phyloP scores from a whole-genome alignment of 306 rosid genomes.

The Quercus mongolica region DNA sequence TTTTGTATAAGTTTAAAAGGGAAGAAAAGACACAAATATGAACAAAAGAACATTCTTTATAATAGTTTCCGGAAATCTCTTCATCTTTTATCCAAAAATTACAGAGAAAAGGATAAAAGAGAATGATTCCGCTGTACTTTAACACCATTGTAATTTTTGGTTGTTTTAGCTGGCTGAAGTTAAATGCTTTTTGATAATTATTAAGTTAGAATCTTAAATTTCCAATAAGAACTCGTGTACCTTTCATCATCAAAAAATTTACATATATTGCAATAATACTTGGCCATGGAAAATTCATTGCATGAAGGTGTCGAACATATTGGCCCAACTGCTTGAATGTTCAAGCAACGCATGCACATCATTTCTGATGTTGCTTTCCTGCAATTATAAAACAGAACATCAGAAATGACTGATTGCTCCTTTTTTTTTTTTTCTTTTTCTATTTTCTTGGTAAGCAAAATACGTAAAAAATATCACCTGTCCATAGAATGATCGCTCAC shows the following conservation, averaged over 20 bases:
- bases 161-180: not conserved
- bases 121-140: not conserved
- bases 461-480: conserved; percentile 47
- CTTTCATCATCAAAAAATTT: conserved; percentile 98
- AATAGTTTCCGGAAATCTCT: not conserved
- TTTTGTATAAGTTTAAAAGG: not conserved
- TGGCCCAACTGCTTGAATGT: conserved; percentile 82
- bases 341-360: conserved; percentile 93
- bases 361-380: conserved; percentile 93
- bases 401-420: conserved; percentile 12
- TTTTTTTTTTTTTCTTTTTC: too few relatives aligned
- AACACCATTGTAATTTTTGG: not conserved
- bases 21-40: not conserved
- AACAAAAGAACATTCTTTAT: not conserved
- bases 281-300: conserved; percentile 83
- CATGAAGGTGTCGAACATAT: conserved; percentile 78
- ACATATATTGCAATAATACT: conserved; percentile 85
- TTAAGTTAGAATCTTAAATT: conserved; percentile 2
- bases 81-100: conserved; percentile 1
- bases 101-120: not conserved
- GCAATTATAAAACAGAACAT: conserved; percentile 27
- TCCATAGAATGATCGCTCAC: conserved; percentile 99
- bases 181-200: not conserved
- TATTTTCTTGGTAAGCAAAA: too few relatives aligned
- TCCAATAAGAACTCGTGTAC: conserved; percentile 36